Evolutionary conservation across 768 basidiomycete species (phyloP).

Genomic region (Pleurotus ostreatus): DNA sequence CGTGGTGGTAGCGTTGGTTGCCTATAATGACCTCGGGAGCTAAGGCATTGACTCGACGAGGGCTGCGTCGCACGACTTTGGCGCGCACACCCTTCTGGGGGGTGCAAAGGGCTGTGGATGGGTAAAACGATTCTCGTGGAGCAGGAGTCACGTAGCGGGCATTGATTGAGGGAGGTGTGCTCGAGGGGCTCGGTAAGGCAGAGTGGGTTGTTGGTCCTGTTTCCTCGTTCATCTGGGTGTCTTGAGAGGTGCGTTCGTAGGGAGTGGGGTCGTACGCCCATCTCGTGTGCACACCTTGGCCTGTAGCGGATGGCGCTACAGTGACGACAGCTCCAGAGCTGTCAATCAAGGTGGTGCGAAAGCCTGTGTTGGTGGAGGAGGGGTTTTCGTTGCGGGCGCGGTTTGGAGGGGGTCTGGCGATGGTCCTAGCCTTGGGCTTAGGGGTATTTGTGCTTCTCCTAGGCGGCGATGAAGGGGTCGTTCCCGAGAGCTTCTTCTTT

Average conservation of each 20-base stretch:
- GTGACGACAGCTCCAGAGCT: neutral
- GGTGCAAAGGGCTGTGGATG: conserved; percentile 4
- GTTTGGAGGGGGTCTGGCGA: too few relatives aligned
- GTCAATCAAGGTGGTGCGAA: conserved; percentile 1
- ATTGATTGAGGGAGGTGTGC: neutral
- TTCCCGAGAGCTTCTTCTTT: neutral
- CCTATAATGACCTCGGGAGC: neutral
- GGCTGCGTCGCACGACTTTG: neutral
- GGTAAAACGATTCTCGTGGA: conserved; percentile 2
- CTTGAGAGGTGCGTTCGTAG: neutral
- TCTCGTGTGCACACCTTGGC: conserved; percentile 9
- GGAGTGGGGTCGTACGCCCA: neutral
- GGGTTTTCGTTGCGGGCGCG: too few relatives aligned
- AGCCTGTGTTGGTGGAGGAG: neutral
- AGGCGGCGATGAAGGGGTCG: too few relatives aligned
- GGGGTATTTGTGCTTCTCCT: too few relatives aligned
- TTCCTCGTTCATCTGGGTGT: neutral
- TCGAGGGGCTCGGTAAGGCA: neutral
- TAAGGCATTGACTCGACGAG: neutral
- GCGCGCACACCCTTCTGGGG: conserved; percentile 1
- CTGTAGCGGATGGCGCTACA: conserved; percentile 9
- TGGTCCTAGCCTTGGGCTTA: too few relatives aligned
- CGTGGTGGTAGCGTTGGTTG: neutral
- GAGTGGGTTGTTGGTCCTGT: neutral
- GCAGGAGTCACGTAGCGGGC: conserved; percentile 5